Evolutionary conservation across 495 filamentous ascomycete species (phyloP).

Genomic region (Penicillium goetzii): DNA sequence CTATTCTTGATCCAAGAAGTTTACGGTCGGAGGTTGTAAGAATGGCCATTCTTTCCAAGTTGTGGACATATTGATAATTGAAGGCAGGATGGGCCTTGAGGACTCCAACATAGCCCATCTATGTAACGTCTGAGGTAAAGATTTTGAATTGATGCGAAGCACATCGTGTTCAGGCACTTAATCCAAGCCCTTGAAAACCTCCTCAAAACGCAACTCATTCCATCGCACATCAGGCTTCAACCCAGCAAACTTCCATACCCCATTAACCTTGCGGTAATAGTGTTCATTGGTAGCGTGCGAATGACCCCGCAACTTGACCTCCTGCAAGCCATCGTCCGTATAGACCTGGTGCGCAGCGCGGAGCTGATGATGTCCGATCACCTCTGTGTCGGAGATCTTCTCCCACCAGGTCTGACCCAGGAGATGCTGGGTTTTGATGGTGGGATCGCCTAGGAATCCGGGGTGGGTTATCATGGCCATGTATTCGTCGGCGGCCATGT

Average conservation of each 20-base stretch:
- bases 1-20: not conserved
- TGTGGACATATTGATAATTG: too few species aligned
- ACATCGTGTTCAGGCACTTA: not conserved
- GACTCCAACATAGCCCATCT: too few species aligned
- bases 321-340: conserved; percentile 27
- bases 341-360: conserved; percentile 68
- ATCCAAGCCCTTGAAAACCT: conserved; percentile 41
- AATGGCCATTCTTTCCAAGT: not conserved
- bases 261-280: conserved; percentile 74
- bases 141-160: not conserved
- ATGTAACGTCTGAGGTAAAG: too few species aligned
- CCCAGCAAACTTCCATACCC: conserved; percentile 83
- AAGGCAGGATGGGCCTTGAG: too few species aligned
- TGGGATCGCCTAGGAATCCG: conserved; percentile 69
- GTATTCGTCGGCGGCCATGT: conserved; percentile 74
- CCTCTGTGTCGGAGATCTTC: conserved; percentile 66
- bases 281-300: conserved; percentile 72
- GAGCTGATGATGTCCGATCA: conserved; percentile 75
- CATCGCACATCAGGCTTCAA: conserved; percentile 71
- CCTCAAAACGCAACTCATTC: conserved; percentile 70
- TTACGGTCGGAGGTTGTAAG: not conserved
- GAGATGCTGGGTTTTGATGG: conserved; percentile 76
- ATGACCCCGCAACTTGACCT: conserved; percentile 53
- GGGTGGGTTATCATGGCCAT: conserved; percentile 68
- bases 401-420: conserved; percentile 75